Percentiles rank a stretch among this genome's conserved stretches.
Evolutionary conservation across 495 filamentous ascomycete genomes (phyloP).

Genomic region (Podospora comata): DNA sequence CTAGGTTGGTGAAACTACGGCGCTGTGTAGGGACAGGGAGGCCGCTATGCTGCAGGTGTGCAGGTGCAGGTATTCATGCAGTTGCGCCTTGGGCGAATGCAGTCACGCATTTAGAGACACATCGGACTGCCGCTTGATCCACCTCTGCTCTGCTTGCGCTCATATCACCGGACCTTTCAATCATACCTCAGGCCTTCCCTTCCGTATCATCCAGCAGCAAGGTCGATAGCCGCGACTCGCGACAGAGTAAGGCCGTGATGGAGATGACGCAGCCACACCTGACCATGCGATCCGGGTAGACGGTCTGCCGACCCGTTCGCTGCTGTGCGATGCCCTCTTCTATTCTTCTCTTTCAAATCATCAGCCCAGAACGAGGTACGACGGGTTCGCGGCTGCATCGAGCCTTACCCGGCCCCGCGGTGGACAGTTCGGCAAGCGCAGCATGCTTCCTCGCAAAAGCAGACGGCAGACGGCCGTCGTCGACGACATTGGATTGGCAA

Average conservation of each 20-base stretch:
- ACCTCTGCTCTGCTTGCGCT: not conserved
- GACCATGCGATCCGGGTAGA: slow-evolving; percentile 13
- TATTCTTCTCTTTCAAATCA: slow-evolving; percentile 11
- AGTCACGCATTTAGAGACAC: slow-evolving; percentile 1
- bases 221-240: slow-evolving; percentile 17
- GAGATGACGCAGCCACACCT: slow-evolving; percentile 11
- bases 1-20: too few relatives aligned
- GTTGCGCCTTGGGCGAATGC: not conserved
- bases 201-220: not conserved
- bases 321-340: slow-evolving; percentile 23
- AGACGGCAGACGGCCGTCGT: not conserved
- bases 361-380: not conserved
- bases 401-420: slow-evolving; percentile 13
- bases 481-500: not conserved
- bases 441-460: not conserved
- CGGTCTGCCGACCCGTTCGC: slow-evolving; percentile 29
- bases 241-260: slow-evolving; percentile 4
- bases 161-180: not conserved
- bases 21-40: not conserved
- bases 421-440: slow-evolving; percentile 13
- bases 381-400: slow-evolving; percentile 17
- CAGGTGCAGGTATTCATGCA: not conserved
- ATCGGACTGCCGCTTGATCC: not conserved
- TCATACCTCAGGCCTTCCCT: not conserved
- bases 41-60: not conserved